These are phyloP conservation scores for Cytospora leucostoma DNA, from an alignment of 2,329 filamentous ascomycete genomes.

Conservation along the genomic window DNA sequence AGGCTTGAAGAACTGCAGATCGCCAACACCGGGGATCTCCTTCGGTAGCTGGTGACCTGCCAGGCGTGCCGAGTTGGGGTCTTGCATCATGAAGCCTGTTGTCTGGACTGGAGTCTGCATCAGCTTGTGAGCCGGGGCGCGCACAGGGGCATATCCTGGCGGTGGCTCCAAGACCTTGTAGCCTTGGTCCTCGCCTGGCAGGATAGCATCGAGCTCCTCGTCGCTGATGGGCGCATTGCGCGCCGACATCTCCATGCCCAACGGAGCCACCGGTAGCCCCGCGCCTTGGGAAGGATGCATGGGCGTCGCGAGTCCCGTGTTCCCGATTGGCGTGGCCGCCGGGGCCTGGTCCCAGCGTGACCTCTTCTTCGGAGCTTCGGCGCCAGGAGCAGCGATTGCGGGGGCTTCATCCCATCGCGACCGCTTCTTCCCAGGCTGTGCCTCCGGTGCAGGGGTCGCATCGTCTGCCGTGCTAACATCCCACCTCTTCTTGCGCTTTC, in stretches of 20 bases:
- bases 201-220: conserved; percentile 88
- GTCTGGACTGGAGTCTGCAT: conserved; percentile 74
- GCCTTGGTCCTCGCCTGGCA: conserved; percentile 84
- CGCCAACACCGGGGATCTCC: conserved; percentile 93
- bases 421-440: conserved; percentile 60
- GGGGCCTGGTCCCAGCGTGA: conserved; percentile 94
- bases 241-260: conserved; percentile 77
- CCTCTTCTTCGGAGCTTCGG: conserved; percentile 68
- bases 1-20: conserved; percentile 96
- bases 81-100: conserved; percentile 95
- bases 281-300: conserved; percentile 69
- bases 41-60: conserved; percentile 90
- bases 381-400: conserved; percentile 52
- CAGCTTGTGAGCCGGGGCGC: conserved; percentile 73
- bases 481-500: conserved; percentile 95
- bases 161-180: conserved; percentile 92
- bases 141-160: conserved; percentile 84
- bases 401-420: conserved; percentile 89
- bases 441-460: conserved; percentile 47
- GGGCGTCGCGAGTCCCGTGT: conserved; percentile 74
- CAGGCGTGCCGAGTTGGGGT: conserved; percentile 79
- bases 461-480: conserved; percentile 69
- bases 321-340: conserved; percentile 73
- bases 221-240: conserved; percentile 85
- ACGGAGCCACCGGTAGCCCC: conserved; percentile 56